These are phyloP conservation scores for Annona cherimola DNA, from an alignment of 164 flowering plant genomes.

Conservation along the genomic window DNA sequence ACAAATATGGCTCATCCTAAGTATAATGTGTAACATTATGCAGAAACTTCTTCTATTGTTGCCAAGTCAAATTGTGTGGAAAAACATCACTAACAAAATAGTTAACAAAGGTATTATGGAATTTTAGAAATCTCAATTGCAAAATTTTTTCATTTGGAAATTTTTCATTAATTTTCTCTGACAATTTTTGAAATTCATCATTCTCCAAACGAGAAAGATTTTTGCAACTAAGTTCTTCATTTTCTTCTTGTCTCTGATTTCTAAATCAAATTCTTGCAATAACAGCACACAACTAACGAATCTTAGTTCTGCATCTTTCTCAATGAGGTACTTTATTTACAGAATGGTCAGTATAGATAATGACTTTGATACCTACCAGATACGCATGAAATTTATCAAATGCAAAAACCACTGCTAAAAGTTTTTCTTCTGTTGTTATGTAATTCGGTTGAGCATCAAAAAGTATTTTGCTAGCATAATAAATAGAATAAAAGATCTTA, in stretches of 20 bases:
- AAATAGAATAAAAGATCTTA: not conserved
- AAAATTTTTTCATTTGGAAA: not conserved
- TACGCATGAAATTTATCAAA: not conserved
- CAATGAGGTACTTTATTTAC: not conserved
- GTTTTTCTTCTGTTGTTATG: not conserved
- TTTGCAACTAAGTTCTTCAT: not conserved
- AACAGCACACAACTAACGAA: not conserved
- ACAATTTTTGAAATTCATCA: no score
- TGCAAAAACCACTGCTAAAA: not conserved
- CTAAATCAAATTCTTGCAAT: no score
- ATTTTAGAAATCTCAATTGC: not conserved
- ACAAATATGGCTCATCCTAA: no score
- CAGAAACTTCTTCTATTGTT: no score
- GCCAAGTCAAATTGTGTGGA: not conserved
- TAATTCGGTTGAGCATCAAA: conserved; percentile 1
- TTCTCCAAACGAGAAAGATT: not conserved
- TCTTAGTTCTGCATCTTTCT: not conserved
- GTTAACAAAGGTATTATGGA: not conserved
- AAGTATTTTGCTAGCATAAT: conserved; percentile 4
- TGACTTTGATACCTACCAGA: not conserved
- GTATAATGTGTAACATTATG: no score
- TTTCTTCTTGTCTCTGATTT: not conserved
- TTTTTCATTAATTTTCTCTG: no score
- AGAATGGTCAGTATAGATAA: not conserved
- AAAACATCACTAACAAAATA: not conserved